Conservation (phyloP, 768 basidiomycete species). For the Boletales sp. region DNA sequence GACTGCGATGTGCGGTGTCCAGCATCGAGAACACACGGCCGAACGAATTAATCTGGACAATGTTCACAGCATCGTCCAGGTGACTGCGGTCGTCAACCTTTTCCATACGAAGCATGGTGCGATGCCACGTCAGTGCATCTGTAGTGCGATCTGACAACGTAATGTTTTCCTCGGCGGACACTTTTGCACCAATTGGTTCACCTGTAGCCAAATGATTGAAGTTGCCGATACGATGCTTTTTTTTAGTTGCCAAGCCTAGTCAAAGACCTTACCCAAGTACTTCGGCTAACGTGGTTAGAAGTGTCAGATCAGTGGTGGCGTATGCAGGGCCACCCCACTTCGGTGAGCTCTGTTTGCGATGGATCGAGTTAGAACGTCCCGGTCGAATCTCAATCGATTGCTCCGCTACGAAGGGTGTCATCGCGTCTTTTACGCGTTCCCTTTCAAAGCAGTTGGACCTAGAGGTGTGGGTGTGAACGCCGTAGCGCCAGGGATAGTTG, state of each 20-base stretch:
- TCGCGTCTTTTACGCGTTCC: constrained; percentile 53
- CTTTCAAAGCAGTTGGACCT: constrained; percentile 48
- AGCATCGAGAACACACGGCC: constrained; percentile 43
- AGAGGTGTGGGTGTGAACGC: constrained; percentile 58
- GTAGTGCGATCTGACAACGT: no score
- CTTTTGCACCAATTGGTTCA: no score
- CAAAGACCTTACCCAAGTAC: no score
- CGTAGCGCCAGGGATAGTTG: constrained; percentile 51
- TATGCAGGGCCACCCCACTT: constrained; percentile 33
- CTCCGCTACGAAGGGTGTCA: constrained; percentile 58
- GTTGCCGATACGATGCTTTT: no score
- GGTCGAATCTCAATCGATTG: constrained; percentile 40
- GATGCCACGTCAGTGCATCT: no score
- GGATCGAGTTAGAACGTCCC: constrained; percentile 4
- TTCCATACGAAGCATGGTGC: constrained; percentile 58
- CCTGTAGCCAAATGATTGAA: no score
- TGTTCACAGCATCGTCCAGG: constrained; percentile 49
- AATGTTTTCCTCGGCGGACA: no score
- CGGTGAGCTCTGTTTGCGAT: constrained; percentile 12
- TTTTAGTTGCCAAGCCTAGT: no score
- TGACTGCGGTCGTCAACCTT: constrained; percentile 54
- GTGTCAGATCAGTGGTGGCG: no score
- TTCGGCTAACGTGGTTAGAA: no score
- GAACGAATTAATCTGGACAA: constrained; percentile 49
- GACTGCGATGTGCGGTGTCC: no score